Evolutionary conservation across 345 rosid genomes (phyloP), one percentile per base, ranked within the genome.

Genomic region (Corchorus capsularis): DNA sequence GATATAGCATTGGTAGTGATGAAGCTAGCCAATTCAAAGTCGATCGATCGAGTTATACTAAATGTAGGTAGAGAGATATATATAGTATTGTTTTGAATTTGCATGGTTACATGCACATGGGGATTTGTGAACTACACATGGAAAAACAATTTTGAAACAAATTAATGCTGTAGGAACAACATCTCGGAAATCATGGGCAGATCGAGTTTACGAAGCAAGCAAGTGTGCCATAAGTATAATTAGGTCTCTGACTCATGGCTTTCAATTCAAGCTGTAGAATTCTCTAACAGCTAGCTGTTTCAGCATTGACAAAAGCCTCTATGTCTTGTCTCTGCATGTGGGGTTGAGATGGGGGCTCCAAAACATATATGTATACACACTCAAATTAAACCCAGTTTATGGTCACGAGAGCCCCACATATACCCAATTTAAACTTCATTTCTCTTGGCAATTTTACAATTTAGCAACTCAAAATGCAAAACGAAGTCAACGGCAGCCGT

Each of bases 121-220:
- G 16, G 3, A 39, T 64, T 41, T 41, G 50, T 41, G 69, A 4
- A 8, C 8, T 17, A 64, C 50, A 64, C 69, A 64, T n/a, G 50
- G 32, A 64, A 3, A 39, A 64, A 9, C 32, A n/a, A 43, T n/a
- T 16, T 37, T 60, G 39, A 14, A 62, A 59, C 2, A 68, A 46
- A 17, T 39, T 4, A 17, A 22, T 22, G 32, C n/a, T 4, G 60
- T 17, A 35, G 65, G 45, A 75, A 56, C 67, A 79, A 35, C 45
- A 64, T 73, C 64, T 69, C 79, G 77, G 64, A 76, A 74, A 76
- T 81, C 77, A 73, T 69, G 81, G 84, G 69, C 54, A 76, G 75
- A 76, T 81, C 79, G 54, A 63, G 57, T 69, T 74, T 9, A 16
- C 37, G 32, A 49, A 27, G 64, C 76, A 82, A 63, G 62, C 78